Percentiles rank a stretch among this genome's conserved stretches.
Evolutionary conservation across 2,329 filamentous ascomycete genomes (phyloP).

Genomic region (Nemania sp.): DNA sequence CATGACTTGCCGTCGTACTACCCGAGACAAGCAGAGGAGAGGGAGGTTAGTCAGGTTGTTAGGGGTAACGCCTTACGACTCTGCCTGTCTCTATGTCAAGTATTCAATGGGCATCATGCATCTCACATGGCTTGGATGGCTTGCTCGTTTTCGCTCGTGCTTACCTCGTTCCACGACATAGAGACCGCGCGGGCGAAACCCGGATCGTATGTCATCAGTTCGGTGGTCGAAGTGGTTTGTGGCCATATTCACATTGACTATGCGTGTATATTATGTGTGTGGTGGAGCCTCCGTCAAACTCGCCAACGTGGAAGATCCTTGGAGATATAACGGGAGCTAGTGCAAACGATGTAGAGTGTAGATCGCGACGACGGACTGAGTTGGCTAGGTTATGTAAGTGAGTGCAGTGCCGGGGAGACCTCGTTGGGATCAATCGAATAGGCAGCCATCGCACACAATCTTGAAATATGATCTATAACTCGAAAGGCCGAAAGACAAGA

Average conservation of each 20-base stretch:
- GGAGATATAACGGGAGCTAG: constrained; percentile 18
- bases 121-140: no score
- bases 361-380: background rate
- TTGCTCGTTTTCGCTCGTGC: no score
- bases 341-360: background rate
- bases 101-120: no score
- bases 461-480: background rate
- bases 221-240: no score
- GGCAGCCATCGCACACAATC: background rate
- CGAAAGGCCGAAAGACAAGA: no score
- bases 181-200: background rate
- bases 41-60: no score
- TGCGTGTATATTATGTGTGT: no score
- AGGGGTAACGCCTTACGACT: no score
- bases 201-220: constrained; percentile 6
- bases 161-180: background rate
- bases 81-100: no score
- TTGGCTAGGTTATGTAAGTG: background rate
- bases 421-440: background rate
- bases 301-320: constrained; percentile 18
- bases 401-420: background rate
- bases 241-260: no score
- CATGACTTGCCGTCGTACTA: constrained; percentile 20
- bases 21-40: background rate
- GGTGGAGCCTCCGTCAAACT: no score